Conservation (phyloP, 768 basidiomycete genomes). For the Xanthoconium purpureum region DNA sequence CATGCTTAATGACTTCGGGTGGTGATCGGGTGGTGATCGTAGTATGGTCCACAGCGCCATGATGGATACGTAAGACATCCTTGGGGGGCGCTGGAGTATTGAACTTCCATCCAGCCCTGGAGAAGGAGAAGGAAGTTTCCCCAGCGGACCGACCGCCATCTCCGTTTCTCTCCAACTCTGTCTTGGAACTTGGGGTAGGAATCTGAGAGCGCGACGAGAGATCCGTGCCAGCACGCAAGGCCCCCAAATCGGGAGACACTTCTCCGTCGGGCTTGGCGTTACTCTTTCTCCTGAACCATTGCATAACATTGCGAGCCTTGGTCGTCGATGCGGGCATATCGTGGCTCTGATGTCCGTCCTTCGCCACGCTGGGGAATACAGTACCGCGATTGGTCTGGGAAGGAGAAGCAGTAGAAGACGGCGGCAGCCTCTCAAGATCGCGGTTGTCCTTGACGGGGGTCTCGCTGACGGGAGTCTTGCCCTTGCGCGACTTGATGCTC, state of each 20-base stretch:
- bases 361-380: constrained; percentile 26
- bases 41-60: constrained; percentile 88
- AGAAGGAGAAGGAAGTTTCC: constrained; percentile 36
- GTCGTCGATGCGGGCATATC: constrained; percentile 70
- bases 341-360: constrained; percentile 25
- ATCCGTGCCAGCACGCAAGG: constrained; percentile 20
- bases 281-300: constrained; percentile 88
- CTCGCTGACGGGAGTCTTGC: constrained; percentile 32
- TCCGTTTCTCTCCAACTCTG: constrained; percentile 20
- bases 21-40: constrained; percentile 84
- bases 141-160: constrained; percentile 24
- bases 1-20: constrained; percentile 83
- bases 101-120: constrained; percentile 37
- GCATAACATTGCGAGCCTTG: constrained; percentile 95
- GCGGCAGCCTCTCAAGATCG: constrained; percentile 34
- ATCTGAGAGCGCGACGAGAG: constrained; percentile 30
- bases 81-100: constrained; percentile 33
- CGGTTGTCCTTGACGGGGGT: constrained; percentile 44
- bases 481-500: constrained; percentile 36
- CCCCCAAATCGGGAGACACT: constrained; percentile 11
- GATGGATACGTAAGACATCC: constrained; percentile 74
- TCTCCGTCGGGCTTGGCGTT: constrained; percentile 38
- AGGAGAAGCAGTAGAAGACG: constrained; percentile 32
- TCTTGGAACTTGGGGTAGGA: constrained; percentile 28
- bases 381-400: constrained; percentile 25